These are phyloP conservation scores for Suhomyces bribrorum DNA, from an alignment of 1,139 yeast species.

Conservation along the genomic window DNA sequence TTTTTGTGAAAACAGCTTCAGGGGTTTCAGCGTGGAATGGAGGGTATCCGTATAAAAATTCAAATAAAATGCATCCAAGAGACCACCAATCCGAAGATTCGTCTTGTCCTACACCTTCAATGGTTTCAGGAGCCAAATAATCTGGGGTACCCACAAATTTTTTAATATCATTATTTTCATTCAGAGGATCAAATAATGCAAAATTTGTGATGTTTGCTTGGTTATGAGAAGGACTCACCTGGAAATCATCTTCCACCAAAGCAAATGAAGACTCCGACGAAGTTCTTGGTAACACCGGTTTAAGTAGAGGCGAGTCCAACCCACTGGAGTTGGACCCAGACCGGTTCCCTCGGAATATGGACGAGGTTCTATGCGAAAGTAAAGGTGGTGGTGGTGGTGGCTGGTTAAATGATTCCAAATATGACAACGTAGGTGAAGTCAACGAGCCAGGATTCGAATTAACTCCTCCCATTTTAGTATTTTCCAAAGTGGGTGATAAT, in stretches of 20 bases:
- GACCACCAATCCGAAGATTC: constrained; percentile 99
- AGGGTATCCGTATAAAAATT: constrained; percentile 88
- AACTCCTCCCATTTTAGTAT: constrained; percentile 22
- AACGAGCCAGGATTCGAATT: constrained; percentile 14
- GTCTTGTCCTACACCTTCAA: constrained; percentile 80
- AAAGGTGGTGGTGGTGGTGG: constrained; percentile 16
- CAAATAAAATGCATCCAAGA: constrained; percentile 91
- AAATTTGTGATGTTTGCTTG: constrained; percentile 38
- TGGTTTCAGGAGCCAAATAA: constrained; percentile 95
- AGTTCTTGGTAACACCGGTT: constrained; percentile 50
- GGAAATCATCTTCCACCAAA: constrained; percentile 49
- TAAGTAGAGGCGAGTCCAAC: constrained; percentile 50
- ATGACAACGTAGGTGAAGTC: constrained; percentile 18
- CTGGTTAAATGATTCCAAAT: constrained; percentile 15
- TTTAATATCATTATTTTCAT: constrained; percentile 39
- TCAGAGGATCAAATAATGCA: constrained; percentile 73
- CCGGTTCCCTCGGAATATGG: constrained; percentile 20
- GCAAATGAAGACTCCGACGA: constrained; percentile 59
- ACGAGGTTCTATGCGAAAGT: constrained; percentile 16
- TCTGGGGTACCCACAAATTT: constrained; percentile 97
- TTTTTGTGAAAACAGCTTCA: constrained; percentile 77
- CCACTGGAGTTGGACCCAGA: constrained; percentile 40
- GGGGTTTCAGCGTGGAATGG: constrained; percentile 91
- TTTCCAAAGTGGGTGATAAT: constrained; percentile 48
- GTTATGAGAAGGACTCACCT: constrained; percentile 28